These are phyloP conservation scores for Rubia balearica DNA, from an alignment of 305 asterid species.

Conservation along the genomic window DNA sequence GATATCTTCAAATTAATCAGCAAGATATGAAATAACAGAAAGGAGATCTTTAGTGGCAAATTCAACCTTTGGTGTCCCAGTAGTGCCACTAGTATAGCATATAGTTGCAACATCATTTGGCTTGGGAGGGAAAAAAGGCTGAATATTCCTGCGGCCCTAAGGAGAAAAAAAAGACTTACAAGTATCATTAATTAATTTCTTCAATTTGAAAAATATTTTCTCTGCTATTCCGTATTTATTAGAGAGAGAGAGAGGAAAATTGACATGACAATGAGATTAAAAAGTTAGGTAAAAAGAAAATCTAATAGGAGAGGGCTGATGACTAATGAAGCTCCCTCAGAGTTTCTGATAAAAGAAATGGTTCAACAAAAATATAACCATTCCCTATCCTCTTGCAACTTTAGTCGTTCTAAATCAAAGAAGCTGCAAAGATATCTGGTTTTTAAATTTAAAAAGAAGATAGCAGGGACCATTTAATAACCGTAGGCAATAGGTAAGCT, in stretches of 20 bases:
- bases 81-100: slow-evolving; percentile 98
- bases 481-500: neutral
- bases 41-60: slow-evolving; percentile 15
- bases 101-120: slow-evolving; percentile 81
- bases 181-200: slow-evolving; percentile 8
- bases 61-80: slow-evolving; percentile 93
- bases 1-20: slow-evolving; percentile 13
- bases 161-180: slow-evolving; percentile 11
- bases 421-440: neutral
- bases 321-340: neutral
- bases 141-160: slow-evolving; percentile 65
- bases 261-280: neutral
- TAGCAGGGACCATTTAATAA: neutral
- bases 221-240: neutral
- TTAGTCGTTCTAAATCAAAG: neutral
- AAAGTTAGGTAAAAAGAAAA: neutral
- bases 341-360: neutral
- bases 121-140: slow-evolving; percentile 83
- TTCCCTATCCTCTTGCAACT: neutral
- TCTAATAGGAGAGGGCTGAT: neutral
- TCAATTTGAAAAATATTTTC: neutral
- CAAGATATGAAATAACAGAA: slow-evolving; percentile 9
- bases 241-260: neutral
- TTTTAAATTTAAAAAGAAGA: neutral
- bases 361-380: neutral